Percentiles rank a stretch among this genome's conserved stretches.
phyloP scores from a whole-genome alignment of 2,329 filamentous ascomycete species.

The Keithomyces neogunnii region DNA sequence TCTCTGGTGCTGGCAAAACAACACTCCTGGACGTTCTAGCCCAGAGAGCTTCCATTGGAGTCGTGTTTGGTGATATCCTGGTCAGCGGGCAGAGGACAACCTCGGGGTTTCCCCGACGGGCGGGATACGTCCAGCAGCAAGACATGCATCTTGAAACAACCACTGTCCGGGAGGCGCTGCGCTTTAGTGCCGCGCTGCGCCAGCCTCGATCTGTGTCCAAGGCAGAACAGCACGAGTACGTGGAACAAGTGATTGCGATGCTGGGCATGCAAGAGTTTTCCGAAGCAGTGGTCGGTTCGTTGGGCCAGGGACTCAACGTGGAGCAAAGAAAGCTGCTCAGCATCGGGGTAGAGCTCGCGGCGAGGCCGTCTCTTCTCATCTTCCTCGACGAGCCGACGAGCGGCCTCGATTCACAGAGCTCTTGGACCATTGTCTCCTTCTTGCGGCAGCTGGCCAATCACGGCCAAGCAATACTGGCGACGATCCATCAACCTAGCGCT shows the following conservation, averaged over 20 bases:
- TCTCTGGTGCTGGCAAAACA: slow-evolving; percentile 38
- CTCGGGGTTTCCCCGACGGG: slow-evolving; percentile 53
- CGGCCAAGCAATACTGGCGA: slow-evolving; percentile 45
- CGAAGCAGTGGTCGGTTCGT: slow-evolving; percentile 55
- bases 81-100: slow-evolving; percentile 52
- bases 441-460: slow-evolving; percentile 50
- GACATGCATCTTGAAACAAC: slow-evolving; percentile 48
- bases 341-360: slow-evolving; percentile 49
- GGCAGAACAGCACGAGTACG: slow-evolving; percentile 51
- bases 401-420: slow-evolving; percentile 55
- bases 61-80: slow-evolving; percentile 58
- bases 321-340: slow-evolving; percentile 55
- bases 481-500: slow-evolving; percentile 46
- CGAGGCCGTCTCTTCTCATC: slow-evolving; percentile 48
- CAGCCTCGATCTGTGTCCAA: slow-evolving; percentile 45
- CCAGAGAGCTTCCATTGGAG: slow-evolving; percentile 48
- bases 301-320: slow-evolving; percentile 52
- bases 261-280: slow-evolving; percentile 60
- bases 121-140: slow-evolving; percentile 60
- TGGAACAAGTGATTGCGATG: slow-evolving; percentile 58
- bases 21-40: slow-evolving; percentile 34
- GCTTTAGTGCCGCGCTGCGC: slow-evolving; percentile 48
- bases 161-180: slow-evolving; percentile 45
- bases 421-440: slow-evolving; percentile 55
- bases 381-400: slow-evolving; percentile 55